A percentile compares a stretch with the other conserved stretches of the same genome.
Evolutionary conservation across 495 filamentous ascomycete genomes (phyloP).

Genomic region (Penicillium simplicissimum): DNA sequence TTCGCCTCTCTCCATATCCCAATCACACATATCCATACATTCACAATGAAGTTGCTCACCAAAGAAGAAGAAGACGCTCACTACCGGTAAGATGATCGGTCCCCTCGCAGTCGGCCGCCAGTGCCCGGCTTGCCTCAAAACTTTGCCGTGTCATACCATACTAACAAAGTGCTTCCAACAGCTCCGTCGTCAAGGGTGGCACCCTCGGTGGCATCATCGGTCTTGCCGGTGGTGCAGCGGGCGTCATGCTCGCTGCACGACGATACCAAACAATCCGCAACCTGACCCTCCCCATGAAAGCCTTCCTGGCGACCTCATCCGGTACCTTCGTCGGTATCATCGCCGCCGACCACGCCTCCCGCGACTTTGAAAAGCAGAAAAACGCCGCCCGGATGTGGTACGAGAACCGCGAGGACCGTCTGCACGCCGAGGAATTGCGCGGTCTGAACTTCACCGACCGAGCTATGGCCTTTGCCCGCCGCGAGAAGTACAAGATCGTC

Average conservation of each 20-base stretch:
- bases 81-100: conserved; percentile 51
- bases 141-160: conserved; percentile 19
- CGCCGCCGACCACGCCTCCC: conserved; percentile 76
- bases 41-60: conserved; percentile 87
- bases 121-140: not conserved
- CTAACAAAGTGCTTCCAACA: conserved; percentile 29
- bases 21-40: conserved; percentile 12
- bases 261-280: conserved; percentile 73
- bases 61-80: conserved; percentile 82
- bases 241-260: conserved; percentile 58
- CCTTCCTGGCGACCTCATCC: conserved; percentile 82
- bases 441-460: conserved; percentile 58
- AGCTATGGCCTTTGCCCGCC: conserved; percentile 59
- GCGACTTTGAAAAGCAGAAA: conserved; percentile 67
- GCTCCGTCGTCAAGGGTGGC: conserved; percentile 77
- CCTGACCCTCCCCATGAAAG: conserved; percentile 83
- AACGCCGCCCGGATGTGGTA: conserved; percentile 65
- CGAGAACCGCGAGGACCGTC: conserved; percentile 60
- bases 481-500: conserved; percentile 90
- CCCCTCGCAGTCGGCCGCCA: not conserved
- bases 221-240: conserved; percentile 60
- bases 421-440: conserved; percentile 46
- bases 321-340: conserved; percentile 86
- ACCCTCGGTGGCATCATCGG: conserved; percentile 67
- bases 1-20: not conserved